These are phyloP conservation scores for Pulveroboletus sp. DNA, from an alignment of 768 basidiomycete genomes.

Conservation along the genomic window DNA sequence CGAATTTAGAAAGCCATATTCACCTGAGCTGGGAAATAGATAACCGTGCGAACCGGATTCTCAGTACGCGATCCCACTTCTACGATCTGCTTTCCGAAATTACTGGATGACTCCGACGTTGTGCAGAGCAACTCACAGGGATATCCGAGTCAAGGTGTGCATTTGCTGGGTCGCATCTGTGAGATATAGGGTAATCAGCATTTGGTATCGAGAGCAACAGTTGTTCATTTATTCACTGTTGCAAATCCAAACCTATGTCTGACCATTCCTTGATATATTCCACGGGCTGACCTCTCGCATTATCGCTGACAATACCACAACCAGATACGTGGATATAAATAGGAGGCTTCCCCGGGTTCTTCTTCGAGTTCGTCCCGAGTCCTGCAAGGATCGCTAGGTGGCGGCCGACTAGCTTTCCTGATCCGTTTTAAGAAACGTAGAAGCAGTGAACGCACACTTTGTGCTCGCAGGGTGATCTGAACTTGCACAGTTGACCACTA, in stretches of 20 bases:
- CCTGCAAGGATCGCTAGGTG: slow-evolving; percentile 35
- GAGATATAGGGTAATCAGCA: too few relatives aligned
- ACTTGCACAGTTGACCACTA: slow-evolving; percentile 39
- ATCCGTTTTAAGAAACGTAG: background rate
- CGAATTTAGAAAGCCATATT: slow-evolving; percentile 3
- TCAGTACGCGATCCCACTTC: slow-evolving; percentile 26
- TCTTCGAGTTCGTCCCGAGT: slow-evolving; percentile 34
- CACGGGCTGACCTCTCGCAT: slow-evolving; percentile 35
- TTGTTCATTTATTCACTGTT: slow-evolving; percentile 17
- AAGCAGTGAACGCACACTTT: slow-evolving; percentile 22
- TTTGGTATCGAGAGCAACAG: background rate
- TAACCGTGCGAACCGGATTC: slow-evolving; percentile 41
- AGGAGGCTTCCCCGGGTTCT: slow-evolving; percentile 35
- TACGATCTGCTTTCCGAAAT: slow-evolving; percentile 6
- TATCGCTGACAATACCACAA: slow-evolving; percentile 37
- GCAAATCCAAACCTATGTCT: slow-evolving; percentile 25
- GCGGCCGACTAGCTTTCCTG: background rate
- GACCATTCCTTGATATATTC: slow-evolving; percentile 32
- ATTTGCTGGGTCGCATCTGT: slow-evolving; percentile 27
- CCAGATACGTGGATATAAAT: slow-evolving; percentile 44
- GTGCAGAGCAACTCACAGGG: slow-evolving; percentile 10
- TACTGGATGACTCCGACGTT: too few relatives aligned
- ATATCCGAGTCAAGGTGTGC: slow-evolving; percentile 30
- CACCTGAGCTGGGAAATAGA: slow-evolving; percentile 35
- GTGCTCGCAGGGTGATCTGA: slow-evolving; percentile 36